Evolutionary conservation across 176 grass and related monocot species (phyloP).

Genomic region (Aegilops sharonensis): DNA sequence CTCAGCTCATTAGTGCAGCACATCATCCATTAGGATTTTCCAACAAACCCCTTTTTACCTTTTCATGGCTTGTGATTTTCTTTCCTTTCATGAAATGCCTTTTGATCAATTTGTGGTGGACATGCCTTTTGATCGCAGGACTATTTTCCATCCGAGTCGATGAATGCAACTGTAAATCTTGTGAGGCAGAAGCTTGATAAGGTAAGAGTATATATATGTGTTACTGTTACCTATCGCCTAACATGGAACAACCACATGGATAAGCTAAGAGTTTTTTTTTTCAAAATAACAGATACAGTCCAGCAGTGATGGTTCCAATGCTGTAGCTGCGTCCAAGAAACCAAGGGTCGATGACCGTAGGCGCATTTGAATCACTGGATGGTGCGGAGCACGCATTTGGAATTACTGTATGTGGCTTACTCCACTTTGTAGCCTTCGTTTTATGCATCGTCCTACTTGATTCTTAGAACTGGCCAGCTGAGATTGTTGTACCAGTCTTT

Average conservation of each 20-base stretch:
- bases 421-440: neutral
- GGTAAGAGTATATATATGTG: slow-evolving; percentile 29
- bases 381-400: neutral
- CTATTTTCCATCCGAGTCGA: slow-evolving; percentile 76
- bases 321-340: slow-evolving; percentile 61
- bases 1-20: neutral
- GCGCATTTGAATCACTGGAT: slow-evolving; percentile 56
- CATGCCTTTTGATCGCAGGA: slow-evolving; percentile 43
- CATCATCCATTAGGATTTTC: neutral
- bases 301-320: slow-evolving; percentile 23
- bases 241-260: neutral
- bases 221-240: neutral
- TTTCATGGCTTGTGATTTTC: neutral
- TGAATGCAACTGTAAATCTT: slow-evolving; percentile 69
- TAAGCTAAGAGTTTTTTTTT: slow-evolving; percentile 6
- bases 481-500: neutral
- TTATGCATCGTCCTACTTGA: neutral
- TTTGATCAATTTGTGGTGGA: neutral
- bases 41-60: neutral
- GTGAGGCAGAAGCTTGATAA: slow-evolving; percentile 83
- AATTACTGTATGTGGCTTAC: neutral
- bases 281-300: slow-evolving; percentile 65
- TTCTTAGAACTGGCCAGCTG: neutral
- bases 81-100: neutral
- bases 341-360: slow-evolving; percentile 59